phyloP scores from a whole-genome alignment of 371 early-diverging fungal species.

The Mortierella sp. region DNA sequence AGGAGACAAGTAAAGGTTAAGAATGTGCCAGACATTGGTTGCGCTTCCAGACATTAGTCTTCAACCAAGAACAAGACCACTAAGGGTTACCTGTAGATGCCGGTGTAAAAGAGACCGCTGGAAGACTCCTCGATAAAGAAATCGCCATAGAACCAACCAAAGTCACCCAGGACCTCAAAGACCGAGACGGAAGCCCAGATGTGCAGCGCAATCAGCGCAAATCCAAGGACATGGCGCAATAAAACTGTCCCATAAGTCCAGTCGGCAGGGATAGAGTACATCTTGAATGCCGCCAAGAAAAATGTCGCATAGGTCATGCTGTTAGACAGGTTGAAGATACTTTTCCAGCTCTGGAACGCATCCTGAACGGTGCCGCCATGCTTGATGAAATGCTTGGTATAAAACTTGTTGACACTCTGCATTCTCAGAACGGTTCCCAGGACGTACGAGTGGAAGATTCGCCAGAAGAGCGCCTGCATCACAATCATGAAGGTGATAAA shows the following conservation, averaged over 20 bases:
- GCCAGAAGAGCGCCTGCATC: slow-evolving; percentile 89
- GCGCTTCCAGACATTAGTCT: background rate
- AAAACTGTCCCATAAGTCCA: slow-evolving; percentile 80
- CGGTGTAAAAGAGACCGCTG: slow-evolving; percentile 78
- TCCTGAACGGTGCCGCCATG: slow-evolving; percentile 88
- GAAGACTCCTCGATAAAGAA: slow-evolving; percentile 83
- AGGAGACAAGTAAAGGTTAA: background rate
- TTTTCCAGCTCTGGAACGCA: slow-evolving; percentile 95
- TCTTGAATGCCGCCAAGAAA: slow-evolving; percentile 77
- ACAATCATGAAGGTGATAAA: slow-evolving; percentile 62
- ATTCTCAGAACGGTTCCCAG: slow-evolving; percentile 82
- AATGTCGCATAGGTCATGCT: slow-evolving; percentile 92
- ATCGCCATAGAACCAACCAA: slow-evolving; percentile 95
- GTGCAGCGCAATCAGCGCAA: slow-evolving; percentile 85
- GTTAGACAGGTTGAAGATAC: slow-evolving; percentile 90
- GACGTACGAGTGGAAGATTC: slow-evolving; percentile 84
- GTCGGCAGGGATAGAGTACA: slow-evolving; percentile 79
- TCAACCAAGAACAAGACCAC: background rate
- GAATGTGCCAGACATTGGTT: background rate
- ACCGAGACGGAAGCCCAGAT: slow-evolving; percentile 88
- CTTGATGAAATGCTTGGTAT: slow-evolving; percentile 93
- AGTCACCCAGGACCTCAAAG: slow-evolving; percentile 90
- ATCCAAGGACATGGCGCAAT: slow-evolving; percentile 82
- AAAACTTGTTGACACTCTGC: slow-evolving; percentile 85
- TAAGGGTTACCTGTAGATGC: slow-evolving; percentile 79